Evolutionary conservation across 176 grass and related monocot species (phyloP), one percentile per base, ranked within the genome.

Genomic region (Avena insularis): DNA sequence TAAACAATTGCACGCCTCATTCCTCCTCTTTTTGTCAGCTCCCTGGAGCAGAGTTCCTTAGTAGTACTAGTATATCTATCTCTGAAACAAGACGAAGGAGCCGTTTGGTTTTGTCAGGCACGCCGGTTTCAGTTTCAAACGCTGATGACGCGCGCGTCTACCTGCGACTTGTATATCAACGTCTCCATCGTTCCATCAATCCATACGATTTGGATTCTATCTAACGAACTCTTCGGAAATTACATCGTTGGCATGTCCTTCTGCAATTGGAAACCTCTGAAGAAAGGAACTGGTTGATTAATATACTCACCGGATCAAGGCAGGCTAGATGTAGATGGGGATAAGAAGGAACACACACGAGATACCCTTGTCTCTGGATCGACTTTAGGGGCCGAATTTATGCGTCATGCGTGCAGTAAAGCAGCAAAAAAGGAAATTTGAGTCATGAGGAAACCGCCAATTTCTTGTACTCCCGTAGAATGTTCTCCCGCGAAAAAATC

Each of bases 371-470:
- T 54, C 14, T 50, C 27, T 76, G 48, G 73, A 76, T 78, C 78
- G 25, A 12, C 74, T 88, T 84, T 79, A 61, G 19, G 33, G 17
- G 36, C 36, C 54, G 73, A 78, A 83, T 60, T 84, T 83, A 83
- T 88, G 87, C 25, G 20, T 78, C 27, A 71, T 51, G 87, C 87
- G 67, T 88, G 81, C 63, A 71, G 74, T 47, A 82, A 83, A 72
- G 19, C 40, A 5, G 21, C 48, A 15, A 8, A 29, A 53, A 76
- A 53, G 14, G 49, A 16, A 12, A 15, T 43, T 10, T 3, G 6
- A 38, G 62, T 75, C 72, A 75, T 15, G 73, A 76, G 73, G 14
- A 29, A 76, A 33, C 73, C 73, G 48, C 73, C 73, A 76, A 19
- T 76, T 75, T 76, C 73, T 43, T 43, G 40, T 43, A 43, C 25